These are phyloP conservation scores for Komagataella pastoris DNA, from an alignment of 805 yeast species.

Conservation along the genomic window DNA sequence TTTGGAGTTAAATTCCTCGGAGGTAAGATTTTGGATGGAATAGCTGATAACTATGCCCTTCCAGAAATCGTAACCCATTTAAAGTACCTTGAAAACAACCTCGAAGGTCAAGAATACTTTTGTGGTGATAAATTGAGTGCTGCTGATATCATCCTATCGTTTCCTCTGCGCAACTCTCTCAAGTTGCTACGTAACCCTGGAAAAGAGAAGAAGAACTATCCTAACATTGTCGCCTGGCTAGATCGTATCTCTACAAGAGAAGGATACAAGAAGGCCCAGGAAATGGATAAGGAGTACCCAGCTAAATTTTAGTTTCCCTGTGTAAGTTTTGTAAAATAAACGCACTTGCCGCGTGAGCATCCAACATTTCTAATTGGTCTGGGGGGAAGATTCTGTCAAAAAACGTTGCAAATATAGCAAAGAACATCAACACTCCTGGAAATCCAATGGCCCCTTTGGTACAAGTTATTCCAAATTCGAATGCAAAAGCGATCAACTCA, in stretches of 20 bases:
- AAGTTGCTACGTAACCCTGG: slow-evolving; percentile 6
- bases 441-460: slow-evolving; percentile 91
- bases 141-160: slow-evolving; percentile 42
- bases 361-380: slow-evolving; percentile 50
- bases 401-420: slow-evolving; percentile 46
- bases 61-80: slow-evolving; percentile 30
- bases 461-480: slow-evolving; percentile 75
- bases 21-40: slow-evolving; percentile 25
- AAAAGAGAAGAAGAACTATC: neutral
- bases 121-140: slow-evolving; percentile 37
- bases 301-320: neutral
- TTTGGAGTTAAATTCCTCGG: slow-evolving; percentile 32
- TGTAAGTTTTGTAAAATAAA: slow-evolving; percentile 15
- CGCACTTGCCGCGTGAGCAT: slow-evolving; percentile 25
- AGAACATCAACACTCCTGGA: slow-evolving; percentile 72
- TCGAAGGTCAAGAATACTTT: slow-evolving; percentile 24
- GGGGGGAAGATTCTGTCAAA: slow-evolving; percentile 52
- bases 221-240: neutral
- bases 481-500: slow-evolving; percentile 56
- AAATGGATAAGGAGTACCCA: neutral
- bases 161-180: slow-evolving; percentile 19
- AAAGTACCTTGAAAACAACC: slow-evolving; percentile 24
- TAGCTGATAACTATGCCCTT: slow-evolving; percentile 33
- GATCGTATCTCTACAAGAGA: neutral
- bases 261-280: neutral